Evolutionary conservation across 192 early-diverging fungal genomes (phyloP).

Genomic region (Coemansia sp.): DNA sequence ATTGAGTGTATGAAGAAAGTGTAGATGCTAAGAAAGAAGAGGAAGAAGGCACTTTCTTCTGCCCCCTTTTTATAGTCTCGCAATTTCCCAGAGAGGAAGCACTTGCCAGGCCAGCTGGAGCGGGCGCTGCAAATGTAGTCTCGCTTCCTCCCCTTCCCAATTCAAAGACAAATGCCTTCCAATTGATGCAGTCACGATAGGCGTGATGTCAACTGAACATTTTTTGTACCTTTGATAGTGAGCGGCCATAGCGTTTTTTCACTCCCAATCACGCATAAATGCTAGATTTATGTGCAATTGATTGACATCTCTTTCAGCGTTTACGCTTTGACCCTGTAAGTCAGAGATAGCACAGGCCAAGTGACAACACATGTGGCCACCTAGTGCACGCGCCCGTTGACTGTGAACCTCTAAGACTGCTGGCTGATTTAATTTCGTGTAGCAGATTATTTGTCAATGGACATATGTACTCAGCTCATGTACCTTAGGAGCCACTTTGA

Average conservation of each 20-base stretch:
- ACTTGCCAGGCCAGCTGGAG: background rate
- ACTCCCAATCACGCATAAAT: background rate
- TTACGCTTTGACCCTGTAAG: background rate
- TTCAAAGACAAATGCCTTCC: background rate
- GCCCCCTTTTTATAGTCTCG: background rate
- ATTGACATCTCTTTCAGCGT: background rate
- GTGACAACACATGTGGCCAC: background rate
- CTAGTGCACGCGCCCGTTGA: background rate
- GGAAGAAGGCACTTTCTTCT: background rate
- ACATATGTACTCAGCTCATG: too few species aligned
- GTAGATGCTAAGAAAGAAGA: too few species aligned
- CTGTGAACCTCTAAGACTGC: background rate
- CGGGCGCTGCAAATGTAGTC: background rate
- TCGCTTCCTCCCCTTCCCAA: background rate
- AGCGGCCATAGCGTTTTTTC: background rate
- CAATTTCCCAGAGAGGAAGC: background rate
- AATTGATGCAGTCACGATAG: background rate
- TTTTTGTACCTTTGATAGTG: background rate
- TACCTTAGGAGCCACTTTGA: too few species aligned
- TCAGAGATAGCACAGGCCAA: background rate
- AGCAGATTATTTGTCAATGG: too few species aligned
- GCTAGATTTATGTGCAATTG: background rate
- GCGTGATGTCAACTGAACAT: background rate
- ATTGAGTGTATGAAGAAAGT: too few species aligned
- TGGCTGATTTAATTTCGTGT: background rate